These are phyloP conservation scores for Mortierella polycephala DNA, from an alignment of 371 early-diverging fungal species.

Conservation along the genomic window DNA sequence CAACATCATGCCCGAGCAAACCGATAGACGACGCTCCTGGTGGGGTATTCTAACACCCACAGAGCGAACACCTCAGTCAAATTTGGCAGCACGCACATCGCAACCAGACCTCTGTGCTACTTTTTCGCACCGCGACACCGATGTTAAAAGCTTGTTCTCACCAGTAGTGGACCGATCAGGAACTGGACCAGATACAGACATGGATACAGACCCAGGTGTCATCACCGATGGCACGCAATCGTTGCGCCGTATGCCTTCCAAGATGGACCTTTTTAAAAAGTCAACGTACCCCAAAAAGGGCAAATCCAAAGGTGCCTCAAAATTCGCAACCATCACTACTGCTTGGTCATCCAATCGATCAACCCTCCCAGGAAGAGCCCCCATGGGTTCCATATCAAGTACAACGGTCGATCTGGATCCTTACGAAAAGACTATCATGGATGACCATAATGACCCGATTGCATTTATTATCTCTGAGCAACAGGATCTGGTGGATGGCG, in stretches of 20 bases:
- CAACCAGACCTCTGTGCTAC: constrained; percentile 26
- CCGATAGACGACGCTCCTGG: constrained; percentile 50
- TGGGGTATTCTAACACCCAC: constrained; percentile 39
- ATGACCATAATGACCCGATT: constrained; percentile 20
- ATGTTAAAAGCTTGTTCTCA: constrained; percentile 1
- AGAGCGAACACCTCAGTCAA: constrained; percentile 11
- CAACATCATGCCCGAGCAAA: constrained; percentile 49
- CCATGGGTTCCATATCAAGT: constrained; percentile 33
- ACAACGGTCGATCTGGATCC: constrained; percentile 32
- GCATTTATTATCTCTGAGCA: constrained; percentile 42
- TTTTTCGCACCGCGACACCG: constrained; percentile 13
- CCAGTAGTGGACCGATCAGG: constrained; percentile 10
- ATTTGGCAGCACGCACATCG: constrained; percentile 12
- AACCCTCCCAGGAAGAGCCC: constrained; percentile 15
- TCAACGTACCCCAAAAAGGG: constrained; percentile 24
- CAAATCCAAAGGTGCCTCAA: constrained; percentile 30
- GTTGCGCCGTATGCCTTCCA: constrained; percentile 36
- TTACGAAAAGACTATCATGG: constrained; percentile 19
- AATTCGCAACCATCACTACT: constrained; percentile 50
- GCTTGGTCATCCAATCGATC: constrained; percentile 39
- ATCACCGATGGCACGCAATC: constrained; percentile 11
- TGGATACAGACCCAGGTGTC: not conserved
- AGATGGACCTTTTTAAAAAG: constrained; percentile 47
- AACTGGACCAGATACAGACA: constrained; percentile 5
- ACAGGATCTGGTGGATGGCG: constrained; percentile 22